Conservation (phyloP, 1,139 yeast genomes). For the Blastobotrys aristatus region DNA sequence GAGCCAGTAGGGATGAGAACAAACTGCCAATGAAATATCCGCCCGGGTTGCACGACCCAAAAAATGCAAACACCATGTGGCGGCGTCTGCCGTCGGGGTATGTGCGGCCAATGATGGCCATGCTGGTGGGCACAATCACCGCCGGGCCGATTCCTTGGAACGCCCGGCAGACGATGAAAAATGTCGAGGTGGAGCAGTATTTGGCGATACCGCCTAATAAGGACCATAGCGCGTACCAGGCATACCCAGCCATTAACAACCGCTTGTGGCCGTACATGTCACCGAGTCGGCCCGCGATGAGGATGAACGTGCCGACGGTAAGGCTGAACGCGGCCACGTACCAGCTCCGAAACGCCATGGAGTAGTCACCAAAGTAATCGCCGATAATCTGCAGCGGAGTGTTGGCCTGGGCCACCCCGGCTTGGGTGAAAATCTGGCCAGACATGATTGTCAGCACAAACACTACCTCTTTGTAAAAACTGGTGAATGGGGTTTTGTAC, state of each 20-base stretch:
- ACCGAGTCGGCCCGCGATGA: slow-evolving; percentile 58
- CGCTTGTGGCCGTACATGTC: slow-evolving; percentile 56
- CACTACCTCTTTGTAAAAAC: slow-evolving; percentile 20
- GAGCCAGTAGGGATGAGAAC: slow-evolving; percentile 44
- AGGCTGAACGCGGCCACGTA: slow-evolving; percentile 54
- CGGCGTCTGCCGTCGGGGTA: slow-evolving; percentile 45
- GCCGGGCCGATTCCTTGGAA: slow-evolving; percentile 61
- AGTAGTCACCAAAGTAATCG: slow-evolving; percentile 36
- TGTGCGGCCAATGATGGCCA: slow-evolving; percentile 50
- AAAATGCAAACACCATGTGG: slow-evolving; percentile 43
- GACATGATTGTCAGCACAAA: slow-evolving; percentile 36
- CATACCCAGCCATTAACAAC: slow-evolving; percentile 45
- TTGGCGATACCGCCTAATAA: slow-evolving; percentile 48
- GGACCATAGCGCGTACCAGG: slow-evolving; percentile 47
- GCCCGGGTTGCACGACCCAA: slow-evolving; percentile 56
- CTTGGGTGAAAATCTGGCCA: slow-evolving; percentile 49
- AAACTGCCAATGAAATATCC: slow-evolving; percentile 52
- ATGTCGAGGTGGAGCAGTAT: slow-evolving; percentile 40
- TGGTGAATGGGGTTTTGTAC: slow-evolving; percentile 4
- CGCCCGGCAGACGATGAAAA: slow-evolving; percentile 50
- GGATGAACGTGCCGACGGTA: slow-evolving; percentile 58
- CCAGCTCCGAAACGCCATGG: slow-evolving; percentile 50
- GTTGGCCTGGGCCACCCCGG: slow-evolving; percentile 45
- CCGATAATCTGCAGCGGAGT: slow-evolving; percentile 39
- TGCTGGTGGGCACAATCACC: slow-evolving; percentile 50